Base-by-base conservation (phyloP, 768 basidiomycete species). In the Calocybe indica region DNA sequence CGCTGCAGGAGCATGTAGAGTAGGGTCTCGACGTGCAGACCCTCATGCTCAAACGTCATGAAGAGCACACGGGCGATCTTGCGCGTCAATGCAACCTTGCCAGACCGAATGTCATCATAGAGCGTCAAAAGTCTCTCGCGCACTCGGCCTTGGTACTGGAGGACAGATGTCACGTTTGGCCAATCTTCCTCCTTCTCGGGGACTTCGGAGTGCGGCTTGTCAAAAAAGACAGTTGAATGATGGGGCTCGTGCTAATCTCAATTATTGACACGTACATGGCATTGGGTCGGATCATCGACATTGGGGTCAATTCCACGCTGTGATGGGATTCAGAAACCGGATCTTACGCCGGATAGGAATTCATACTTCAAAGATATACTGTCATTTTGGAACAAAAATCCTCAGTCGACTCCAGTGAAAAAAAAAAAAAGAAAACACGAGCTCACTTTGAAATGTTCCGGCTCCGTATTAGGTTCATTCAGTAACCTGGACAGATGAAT, bases 261-360 rank as follows among this genome's bases (percentile, higher is more conserved):
- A 13, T 5, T 4, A 13, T 40, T 15, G 30, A 15, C 2, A 65
- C 83, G 45, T 64, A 92, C 91, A 60, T 97, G 92, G 52, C 88
- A 89, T 61, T 83, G 69, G 4, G 78, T 81, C 0, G 92, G 91
- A 57, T 96, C 89, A 50, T 96, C 88, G 22, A 98, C 92, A 56
- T 85, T 81, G 0, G 96, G 96, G 55, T 98, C 96, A 56, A 99
- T 95, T 6, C 96, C 96, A 34, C 96, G 82, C 83, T 94, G 61
- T 46, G 40, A 28, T 45, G 44, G 10, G 39, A 41, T 22, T 14
- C 14, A n/a, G 9, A 32, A 41, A 5, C 3, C 15, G 29, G 22
- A 35, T 2, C 22, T n/a, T 8, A 29, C n/a, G 32, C 12, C 5
- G 43, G 13, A 15, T 1, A 3, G 1, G 22, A 22, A 22, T 28